These are phyloP conservation scores for Alternaria dauci DNA, from an alignment of 2,329 filamentous ascomycete genomes.

Conservation along the genomic window DNA sequence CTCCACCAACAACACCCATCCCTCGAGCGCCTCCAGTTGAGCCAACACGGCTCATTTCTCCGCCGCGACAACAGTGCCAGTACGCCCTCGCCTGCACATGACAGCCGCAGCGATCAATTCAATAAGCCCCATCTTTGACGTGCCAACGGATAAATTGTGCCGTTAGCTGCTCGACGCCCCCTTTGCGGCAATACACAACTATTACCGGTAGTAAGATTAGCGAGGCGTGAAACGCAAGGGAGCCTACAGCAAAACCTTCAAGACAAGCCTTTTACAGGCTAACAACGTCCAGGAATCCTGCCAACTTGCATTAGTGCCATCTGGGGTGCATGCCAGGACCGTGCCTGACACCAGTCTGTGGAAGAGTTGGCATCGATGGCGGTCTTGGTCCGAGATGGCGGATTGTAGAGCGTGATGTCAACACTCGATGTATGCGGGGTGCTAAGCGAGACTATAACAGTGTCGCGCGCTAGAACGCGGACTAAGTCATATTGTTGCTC, in stretches of 20 bases:
- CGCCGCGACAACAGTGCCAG: conserved; percentile 4
- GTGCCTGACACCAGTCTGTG: conserved; percentile 19
- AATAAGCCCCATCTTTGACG: background rate
- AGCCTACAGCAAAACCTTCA: background rate
- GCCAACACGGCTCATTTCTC: background rate
- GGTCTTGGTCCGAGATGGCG: conserved; percentile 3
- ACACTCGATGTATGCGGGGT: conserved; percentile 20
- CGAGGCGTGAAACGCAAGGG: conserved; percentile 1
- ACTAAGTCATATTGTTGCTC: conserved; percentile 21
- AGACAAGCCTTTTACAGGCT: conserved; percentile 2
- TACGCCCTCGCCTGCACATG: background rate
- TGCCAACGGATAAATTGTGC: conserved; percentile 14
- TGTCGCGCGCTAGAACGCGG: background rate
- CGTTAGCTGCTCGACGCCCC: background rate
- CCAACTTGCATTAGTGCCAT: conserved; percentile 9
- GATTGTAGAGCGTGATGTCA: conserved; percentile 21
- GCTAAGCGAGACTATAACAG: conserved; percentile 19
- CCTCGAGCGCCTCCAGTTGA: background rate
- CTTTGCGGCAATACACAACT: background rate
- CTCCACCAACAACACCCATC: conserved; percentile 1
- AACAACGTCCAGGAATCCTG: background rate
- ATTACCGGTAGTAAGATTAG: conserved; percentile 12
- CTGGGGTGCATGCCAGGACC: conserved; percentile 19
- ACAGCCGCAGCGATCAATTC: background rate
- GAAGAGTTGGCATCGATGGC: conserved; percentile 4